These are phyloP conservation scores for Zhuliangozyma parablackwelliae DNA, from an alignment of 1,139 yeast species.

Conservation along the genomic window DNA sequence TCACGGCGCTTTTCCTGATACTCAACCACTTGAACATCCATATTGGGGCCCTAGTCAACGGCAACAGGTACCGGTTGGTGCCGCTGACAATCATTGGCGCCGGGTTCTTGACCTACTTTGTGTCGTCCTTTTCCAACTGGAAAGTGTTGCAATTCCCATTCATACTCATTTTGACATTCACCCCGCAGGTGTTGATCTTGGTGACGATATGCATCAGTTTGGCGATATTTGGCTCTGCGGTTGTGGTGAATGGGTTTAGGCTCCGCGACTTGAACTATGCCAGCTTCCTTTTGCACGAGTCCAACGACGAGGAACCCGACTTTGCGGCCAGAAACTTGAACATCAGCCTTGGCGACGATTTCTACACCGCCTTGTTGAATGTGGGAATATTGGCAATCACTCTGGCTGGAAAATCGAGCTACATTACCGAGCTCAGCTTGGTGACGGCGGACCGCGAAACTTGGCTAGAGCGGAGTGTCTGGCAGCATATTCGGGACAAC, in stretches of 20 bases:
- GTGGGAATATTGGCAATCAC: constrained; percentile 61
- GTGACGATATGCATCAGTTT: constrained; percentile 47
- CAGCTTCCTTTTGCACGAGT: constrained; percentile 32
- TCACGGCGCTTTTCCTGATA: constrained; percentile 49
- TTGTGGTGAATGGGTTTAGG: constrained; percentile 53
- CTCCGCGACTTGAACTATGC: constrained; percentile 45
- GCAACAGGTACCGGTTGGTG: constrained; percentile 51
- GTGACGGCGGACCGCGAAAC: constrained; percentile 49
- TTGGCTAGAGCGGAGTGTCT: constrained; percentile 49
- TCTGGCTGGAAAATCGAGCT: constrained; percentile 63
- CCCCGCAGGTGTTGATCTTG: constrained; percentile 59
- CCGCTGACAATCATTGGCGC: constrained; percentile 59
- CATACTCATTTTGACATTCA: constrained; percentile 50
- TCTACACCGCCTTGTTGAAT: constrained; percentile 56
- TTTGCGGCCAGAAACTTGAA: constrained; percentile 21
- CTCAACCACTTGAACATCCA: constrained; percentile 56
- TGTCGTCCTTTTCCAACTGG: constrained; percentile 31
- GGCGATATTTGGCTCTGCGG: constrained; percentile 50
- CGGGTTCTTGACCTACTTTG: constrained; percentile 44
- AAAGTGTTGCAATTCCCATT: constrained; percentile 46
- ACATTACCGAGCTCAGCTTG: constrained; percentile 55
- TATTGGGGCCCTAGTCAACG: constrained; percentile 49
- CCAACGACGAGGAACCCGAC: constrained; percentile 25
- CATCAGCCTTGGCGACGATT: constrained; percentile 52
- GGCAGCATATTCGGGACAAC: constrained; percentile 15